Base-by-base conservation (phyloP, 768 basidiomycete genomes). In the Rhizopogon vulgaris region DNA sequence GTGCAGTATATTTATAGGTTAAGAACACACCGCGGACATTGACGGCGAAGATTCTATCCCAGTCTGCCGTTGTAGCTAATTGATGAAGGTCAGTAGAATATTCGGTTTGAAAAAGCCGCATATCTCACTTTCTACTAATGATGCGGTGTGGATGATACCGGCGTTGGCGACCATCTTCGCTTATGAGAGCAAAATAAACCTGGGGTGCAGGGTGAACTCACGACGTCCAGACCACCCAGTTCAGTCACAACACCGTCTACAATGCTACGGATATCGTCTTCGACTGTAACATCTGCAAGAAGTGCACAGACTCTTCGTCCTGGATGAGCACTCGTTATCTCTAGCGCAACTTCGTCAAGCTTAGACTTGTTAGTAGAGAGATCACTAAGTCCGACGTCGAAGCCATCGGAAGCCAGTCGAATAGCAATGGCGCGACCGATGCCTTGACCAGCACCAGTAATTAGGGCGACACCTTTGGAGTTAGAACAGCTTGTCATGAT, bases 181-280 rank as follows among this genome's bases (percentile, higher is more conserved):
- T 27, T 34, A 25, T 4, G 14, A 18, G 17, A 11, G 11, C 22
- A 0, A 25, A 27, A 36, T 8, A 2, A 38, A 1, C 15, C 12
- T 45, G 2, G 5, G 6, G 1, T 0, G 9, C 24, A 14, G 17
- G 1, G 11, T 6, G 6, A 3, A 62, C 78, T 53, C 48, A 78
- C 79, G 12, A 78, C 76, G 53, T 79, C 75, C n/a, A 82, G 52
- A 5, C 72, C 60, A 4, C 78, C 79, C 10, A 79, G 63, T 6
- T 60, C 56, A 5, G 60, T 41, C 2, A 64, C 59, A 9, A 61
- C 60, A 1, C 42, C 42, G 6, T 64, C 64, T 3, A 82, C 62
- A 62, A 79, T 68, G 8, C 30, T 50, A 47, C 71, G 61, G 2
- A 81, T 77, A 9, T 77, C 69, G 0, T 55, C 56, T 46, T 80